Conservation (phyloP, 805 yeast species). For the Kazachstania martiniae region DNA sequence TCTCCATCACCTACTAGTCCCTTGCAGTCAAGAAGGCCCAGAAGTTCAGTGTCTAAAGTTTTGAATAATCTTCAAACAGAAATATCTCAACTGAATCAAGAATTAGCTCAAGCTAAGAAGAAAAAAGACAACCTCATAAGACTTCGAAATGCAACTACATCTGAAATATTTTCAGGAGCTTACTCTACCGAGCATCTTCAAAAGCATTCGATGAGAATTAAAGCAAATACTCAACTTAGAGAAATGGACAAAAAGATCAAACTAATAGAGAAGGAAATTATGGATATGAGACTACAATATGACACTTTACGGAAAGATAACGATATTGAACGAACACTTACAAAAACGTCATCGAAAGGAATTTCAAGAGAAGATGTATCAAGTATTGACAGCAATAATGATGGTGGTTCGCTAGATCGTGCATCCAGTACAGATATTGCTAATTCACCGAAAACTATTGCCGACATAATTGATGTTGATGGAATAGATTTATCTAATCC, state of each 20-base stretch:
- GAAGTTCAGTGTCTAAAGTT: conserved; percentile 16
- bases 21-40: conserved; percentile 14
- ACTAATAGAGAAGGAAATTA: conserved; percentile 18
- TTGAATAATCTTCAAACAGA: conserved; percentile 13
- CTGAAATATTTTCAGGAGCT: conserved; percentile 25
- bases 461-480: not conserved
- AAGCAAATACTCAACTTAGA: conserved; percentile 24
- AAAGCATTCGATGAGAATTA: conserved; percentile 26
- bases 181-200: conserved; percentile 29
- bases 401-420: not conserved
- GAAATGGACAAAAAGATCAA: conserved; percentile 24
- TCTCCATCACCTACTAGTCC: conserved; percentile 24
- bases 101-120: conserved; percentile 11
- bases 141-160: conserved; percentile 17
- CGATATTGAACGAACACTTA: conserved; percentile 1
- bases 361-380: not conserved
- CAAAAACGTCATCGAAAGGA: conserved; percentile 1
- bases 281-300: conserved; percentile 15
- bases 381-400: not conserved
- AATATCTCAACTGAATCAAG: conserved; percentile 16
- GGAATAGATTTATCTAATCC: not conserved
- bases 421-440: not conserved
- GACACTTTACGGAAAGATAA: conserved; percentile 9
- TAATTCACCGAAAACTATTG: not conserved
- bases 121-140: conserved; percentile 16